A percentile compares a stretch with the other conserved stretches of the same genome.
Evolutionary conservation across 352 stramenopile genomes (phyloP).

Genomic region (Phytophthora quininea): DNA sequence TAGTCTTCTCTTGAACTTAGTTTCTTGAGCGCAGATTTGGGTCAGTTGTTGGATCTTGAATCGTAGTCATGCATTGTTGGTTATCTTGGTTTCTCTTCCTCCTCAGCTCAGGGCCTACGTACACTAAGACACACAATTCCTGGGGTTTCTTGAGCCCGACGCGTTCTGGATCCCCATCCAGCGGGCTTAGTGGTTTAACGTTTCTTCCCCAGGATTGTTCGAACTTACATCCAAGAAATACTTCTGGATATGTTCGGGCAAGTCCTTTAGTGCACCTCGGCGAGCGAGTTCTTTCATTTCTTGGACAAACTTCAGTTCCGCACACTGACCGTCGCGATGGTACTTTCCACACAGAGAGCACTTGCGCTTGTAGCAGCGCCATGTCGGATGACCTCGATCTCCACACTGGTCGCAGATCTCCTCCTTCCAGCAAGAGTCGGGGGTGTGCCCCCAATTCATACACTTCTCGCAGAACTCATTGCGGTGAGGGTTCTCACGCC

Average conservation of each 20-base stretch:
- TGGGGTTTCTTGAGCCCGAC: too few species aligned
- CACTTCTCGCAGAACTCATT: neutral
- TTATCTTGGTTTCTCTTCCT: too few species aligned
- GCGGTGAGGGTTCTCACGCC: neutral
- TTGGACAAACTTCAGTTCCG: neutral
- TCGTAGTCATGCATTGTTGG: too few species aligned
- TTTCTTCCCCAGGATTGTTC: neutral
- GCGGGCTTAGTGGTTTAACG: too few species aligned
- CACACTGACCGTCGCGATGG: neutral
- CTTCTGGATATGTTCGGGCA: neutral
- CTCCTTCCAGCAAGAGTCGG: neutral
- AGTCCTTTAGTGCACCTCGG: neutral
- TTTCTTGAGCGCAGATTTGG: too few species aligned
- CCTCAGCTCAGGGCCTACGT: too few species aligned
- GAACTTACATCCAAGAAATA: neutral
- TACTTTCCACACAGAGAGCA: neutral
- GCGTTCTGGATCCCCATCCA: too few species aligned
- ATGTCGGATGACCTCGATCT: neutral
- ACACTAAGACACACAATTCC: too few species aligned
- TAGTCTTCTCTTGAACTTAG: too few species aligned
- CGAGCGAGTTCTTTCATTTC: neutral
- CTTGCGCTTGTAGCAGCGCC: neutral
- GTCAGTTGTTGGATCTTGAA: too few species aligned
- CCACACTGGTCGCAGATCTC: neutral
- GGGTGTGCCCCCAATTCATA: neutral